Evolutionary conservation across 768 basidiomycete genomes (phyloP).

Genomic region (Suillus brevipes): DNA sequence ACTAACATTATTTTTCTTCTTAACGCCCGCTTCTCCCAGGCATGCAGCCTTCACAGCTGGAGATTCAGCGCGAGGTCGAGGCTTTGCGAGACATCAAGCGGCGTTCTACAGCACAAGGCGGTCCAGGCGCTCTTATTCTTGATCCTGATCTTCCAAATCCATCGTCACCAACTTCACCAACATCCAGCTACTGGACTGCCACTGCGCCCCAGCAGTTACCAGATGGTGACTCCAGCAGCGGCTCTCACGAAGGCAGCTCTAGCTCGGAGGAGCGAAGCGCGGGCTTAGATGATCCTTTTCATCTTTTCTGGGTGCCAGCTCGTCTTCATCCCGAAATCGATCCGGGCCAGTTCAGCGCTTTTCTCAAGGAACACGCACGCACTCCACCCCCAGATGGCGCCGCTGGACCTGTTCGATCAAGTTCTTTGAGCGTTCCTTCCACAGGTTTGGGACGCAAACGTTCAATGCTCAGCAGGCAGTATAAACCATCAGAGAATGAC

Average conservation of each 20-base stretch:
- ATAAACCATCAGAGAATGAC: conserved; percentile 79
- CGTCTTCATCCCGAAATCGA: conserved; percentile 96
- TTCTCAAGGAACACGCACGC: conserved; percentile 90
- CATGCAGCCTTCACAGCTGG: conserved; percentile 80
- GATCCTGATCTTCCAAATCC: conserved; percentile 91
- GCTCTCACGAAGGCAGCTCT: conserved; percentile 41
- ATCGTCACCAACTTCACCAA: conserved; percentile 60
- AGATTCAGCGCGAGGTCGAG: conserved; percentile 86
- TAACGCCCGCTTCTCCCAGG: conserved; percentile 8
- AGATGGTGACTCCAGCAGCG: conserved; percentile 46
- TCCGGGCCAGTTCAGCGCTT: conserved; percentile 91
- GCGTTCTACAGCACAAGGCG: conserved; percentile 71
- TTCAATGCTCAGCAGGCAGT: conserved; percentile 94
- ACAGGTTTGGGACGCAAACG: conserved; percentile 75
- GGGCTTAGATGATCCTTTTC: conserved; percentile 76
- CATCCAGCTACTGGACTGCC: conserved; percentile 50
- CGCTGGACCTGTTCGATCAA: conserved; percentile 41
- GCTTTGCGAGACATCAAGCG: conserved; percentile 81
- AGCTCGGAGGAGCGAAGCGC: conserved; percentile 33
- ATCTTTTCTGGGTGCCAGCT: conserved; percentile 99
- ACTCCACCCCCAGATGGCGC: conserved; percentile 52
- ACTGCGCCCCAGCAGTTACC: conserved; percentile 36
- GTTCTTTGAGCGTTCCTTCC: conserved; percentile 40
- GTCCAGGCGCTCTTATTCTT: conserved; percentile 79
- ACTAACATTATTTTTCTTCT: conserved; percentile 14